Base-by-base conservation (phyloP, 2,329 filamentous ascomycete genomes). In the Fusarium sp. region DNA sequence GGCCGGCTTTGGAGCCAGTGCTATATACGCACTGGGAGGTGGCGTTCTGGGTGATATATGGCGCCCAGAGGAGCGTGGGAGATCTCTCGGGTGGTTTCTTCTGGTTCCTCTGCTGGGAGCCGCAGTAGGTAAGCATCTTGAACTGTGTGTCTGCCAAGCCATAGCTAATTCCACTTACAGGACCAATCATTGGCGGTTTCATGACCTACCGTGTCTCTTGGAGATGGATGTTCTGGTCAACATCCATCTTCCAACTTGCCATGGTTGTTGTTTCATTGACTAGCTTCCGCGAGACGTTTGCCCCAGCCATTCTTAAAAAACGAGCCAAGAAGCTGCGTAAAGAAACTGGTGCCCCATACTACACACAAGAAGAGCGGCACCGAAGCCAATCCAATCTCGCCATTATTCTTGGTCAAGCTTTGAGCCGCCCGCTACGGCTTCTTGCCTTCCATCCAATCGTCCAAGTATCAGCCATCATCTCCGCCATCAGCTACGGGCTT, bases 371-470 rank as follows among this genome's bases (percentile, higher is more conserved):
- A 64, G 86, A 88, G 62, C 79, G 77, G 2, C 79, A 82, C 0
- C 78, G 85, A 39, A 41, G 69, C 11, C 79, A 80, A 1, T 20
- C 16, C 78, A 76, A 4, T 72, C 83, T 8, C 68, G 48, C 3
- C 2, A 83, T 18, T 1, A 33, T 80, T 6, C 56, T 85, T 2
- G 61, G 50, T 1, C 74, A 73, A 7, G 85, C 87, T 4, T 74
- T 92, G 45, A 81, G 86, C 9, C 85, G 91, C 0, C 91, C 91
- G 0, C 85, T 91, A 64, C 85, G 86, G 2, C 83, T 93, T 5
- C 82, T 93, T 0, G 74, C 77, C 8, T 90, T 89, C 1, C 90
- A 92, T 63, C 88, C 90, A 13, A 91, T 92, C 67, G 86, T 92
- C 29, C 89, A 91, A 75, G 84, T 88, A 27, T 79, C 89, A 0